Conservation (phyloP, 169 alveolate genomes). For the Theileria sp. region DNA sequence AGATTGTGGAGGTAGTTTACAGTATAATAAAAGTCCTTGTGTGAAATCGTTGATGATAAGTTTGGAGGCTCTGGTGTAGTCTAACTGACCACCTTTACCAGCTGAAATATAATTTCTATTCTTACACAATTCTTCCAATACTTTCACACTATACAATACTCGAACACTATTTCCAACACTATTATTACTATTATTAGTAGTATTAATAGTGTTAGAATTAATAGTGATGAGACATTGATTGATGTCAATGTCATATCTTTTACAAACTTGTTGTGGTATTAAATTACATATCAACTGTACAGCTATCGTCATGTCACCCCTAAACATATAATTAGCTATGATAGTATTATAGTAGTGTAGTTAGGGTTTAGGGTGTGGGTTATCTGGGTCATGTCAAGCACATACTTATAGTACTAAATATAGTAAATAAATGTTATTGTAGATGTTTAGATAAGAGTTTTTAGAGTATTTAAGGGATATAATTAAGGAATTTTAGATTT, state of each 20-base stretch:
- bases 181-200: not conserved
- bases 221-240: slow-evolving; percentile 42
- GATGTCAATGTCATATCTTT: slow-evolving; percentile 51
- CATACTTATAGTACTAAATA: no score
- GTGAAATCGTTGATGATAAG: slow-evolving; percentile 91
- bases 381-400: not conserved
- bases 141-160: slow-evolving; percentile 74
- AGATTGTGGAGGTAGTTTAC: slow-evolving; percentile 75
- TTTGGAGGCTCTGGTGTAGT: slow-evolving; percentile 92
- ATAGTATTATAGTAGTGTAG: no score
- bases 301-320: slow-evolving; percentile 87
- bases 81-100: slow-evolving; percentile 92
- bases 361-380: not conserved
- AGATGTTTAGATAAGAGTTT: no score
- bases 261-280: slow-evolving; percentile 84
- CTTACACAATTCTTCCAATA: slow-evolving; percentile 79
- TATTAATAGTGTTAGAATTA: not conserved
- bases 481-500: no score
- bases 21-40: slow-evolving; percentile 88
- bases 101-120: slow-evolving; percentile 81
- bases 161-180: slow-evolving; percentile 38
- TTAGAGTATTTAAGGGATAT: no score
- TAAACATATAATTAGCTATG: slow-evolving; percentile 27
- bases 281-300: slow-evolving; percentile 91
- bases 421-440: no score